A percentile compares a stretch with the other conserved stretches of the same genome.
These are phyloP conservation scores for Hirschioporus abietinus DNA, from an alignment of 768 basidiomycete species.

Conservation along the genomic window DNA sequence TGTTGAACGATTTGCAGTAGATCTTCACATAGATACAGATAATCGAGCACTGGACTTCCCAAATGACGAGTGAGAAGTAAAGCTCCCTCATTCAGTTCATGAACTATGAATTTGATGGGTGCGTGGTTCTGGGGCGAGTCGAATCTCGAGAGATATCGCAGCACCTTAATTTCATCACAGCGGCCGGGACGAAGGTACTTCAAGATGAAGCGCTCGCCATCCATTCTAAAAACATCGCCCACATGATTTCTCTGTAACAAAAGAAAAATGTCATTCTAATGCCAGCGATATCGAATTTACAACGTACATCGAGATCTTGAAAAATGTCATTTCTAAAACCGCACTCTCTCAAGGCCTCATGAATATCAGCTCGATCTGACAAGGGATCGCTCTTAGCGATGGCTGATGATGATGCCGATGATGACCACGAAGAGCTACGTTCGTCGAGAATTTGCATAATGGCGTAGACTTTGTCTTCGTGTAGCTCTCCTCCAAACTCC, in stretches of 20 bases:
- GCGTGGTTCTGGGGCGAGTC: background rate
- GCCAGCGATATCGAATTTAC: background rate
- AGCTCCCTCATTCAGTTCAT: background rate
- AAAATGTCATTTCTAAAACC: background rate
- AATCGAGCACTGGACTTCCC: background rate
- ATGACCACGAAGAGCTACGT: background rate
- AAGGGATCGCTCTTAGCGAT: background rate
- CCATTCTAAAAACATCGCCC: background rate
- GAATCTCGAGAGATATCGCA: background rate
- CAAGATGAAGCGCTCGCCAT: background rate
- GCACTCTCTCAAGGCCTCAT: background rate
- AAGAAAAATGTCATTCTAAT: background rate
- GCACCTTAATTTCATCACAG: background rate
- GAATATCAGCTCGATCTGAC: background rate
- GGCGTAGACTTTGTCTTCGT: background rate
- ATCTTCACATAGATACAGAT: background rate
- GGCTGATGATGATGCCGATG: background rate
- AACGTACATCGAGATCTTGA: background rate
- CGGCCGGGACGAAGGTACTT: background rate
- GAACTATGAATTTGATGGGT: background rate
- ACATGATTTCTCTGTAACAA: background rate
- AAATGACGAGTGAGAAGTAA: background rate
- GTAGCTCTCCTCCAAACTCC: background rate
- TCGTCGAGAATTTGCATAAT: background rate
- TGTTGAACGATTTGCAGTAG: background rate